Base-by-base conservation (phyloP, 257 asterid genomes). In the Catharanthus roseus region DNA sequence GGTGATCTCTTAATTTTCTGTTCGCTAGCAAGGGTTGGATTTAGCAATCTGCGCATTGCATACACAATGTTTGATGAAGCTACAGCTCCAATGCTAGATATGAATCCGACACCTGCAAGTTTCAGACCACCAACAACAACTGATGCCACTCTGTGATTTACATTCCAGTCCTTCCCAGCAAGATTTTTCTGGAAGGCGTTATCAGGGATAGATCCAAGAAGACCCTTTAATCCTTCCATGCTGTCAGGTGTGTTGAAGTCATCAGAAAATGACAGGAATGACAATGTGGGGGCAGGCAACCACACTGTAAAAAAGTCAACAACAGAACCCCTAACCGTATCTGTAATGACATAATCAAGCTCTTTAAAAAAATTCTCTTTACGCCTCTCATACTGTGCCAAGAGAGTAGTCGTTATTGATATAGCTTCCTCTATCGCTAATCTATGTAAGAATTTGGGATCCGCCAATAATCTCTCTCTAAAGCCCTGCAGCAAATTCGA, bases 271-370 rank as follows among this genome's bases (percentile, higher is more conserved):
- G 91, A 77, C 41, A 90, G 88, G 85, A 93, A 93, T 19, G 99
- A 86, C 49, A 88, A 45, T 0, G 97, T 93, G 69, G 99, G 99
- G 33, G 97, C 99, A 21, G 97, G 99, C 79, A 93, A 95, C 99
- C 99, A 93, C 63, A 91, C 99, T 6, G 99, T 93, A 78, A 91
- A 93, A 79, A 93, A 91, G 76, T 93, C 99, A 15, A 93, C 99
- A 50, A 93, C 95, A 61, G 79, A 66, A 61, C 97, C 99, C 73
- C 99, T 83, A 68, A 82, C 51, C 10, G 96, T 82, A 64, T 93
- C 99, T 5, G 99, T 93, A 53, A 83, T 70, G 60, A 93, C 96
- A 62, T 93, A 93, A 82, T 93, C 99, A 60, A 91, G 82, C 86
- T 93, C 99, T 76, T 90, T 86, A 58, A 93, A 74, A 81, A 91